Evolutionary conservation across 2,329 filamentous ascomycete species (phyloP).

Genomic region (Arthroderma sp.): DNA sequence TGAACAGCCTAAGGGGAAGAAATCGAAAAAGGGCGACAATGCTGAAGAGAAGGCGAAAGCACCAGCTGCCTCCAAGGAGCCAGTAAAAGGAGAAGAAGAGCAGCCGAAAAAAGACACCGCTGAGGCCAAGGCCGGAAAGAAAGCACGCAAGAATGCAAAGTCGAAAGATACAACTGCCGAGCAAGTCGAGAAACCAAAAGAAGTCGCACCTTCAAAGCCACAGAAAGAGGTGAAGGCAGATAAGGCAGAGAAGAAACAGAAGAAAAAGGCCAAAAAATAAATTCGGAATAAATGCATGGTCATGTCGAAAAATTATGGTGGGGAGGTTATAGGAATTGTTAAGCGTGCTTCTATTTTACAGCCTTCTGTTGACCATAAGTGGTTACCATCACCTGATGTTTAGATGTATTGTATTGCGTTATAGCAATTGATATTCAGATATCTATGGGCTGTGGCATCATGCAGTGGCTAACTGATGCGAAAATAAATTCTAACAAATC

Average conservation of each 20-base stretch:
- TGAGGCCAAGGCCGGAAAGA: conserved; percentile 4
- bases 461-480: too few species aligned
- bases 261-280: not conserved
- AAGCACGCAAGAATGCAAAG: not conserved
- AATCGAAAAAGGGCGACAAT: conserved; percentile 16
- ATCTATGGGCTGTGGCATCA: too few species aligned
- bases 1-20: conserved; percentile 9
- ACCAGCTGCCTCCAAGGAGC: not conserved
- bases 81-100: not conserved
- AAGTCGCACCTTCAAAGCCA: conserved; percentile 13
- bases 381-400: too few species aligned
- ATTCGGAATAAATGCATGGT: not conserved
- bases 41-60: conserved; percentile 3
- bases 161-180: conserved; percentile 1
- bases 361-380: too few species aligned
- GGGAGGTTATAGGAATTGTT: too few species aligned
- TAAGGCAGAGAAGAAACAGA: not conserved
- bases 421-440: too few species aligned
- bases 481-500: too few species aligned
- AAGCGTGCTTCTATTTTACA: too few species aligned
- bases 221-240: conserved; percentile 6
- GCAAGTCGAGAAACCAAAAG: conserved; percentile 6
- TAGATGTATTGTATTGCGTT: too few species aligned
- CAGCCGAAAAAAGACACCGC: conserved; percentile 1
- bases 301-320: not conserved